Evolutionary conservation across 768 basidiomycete genomes (phyloP).

Genomic region (Gymnopilus dilepis): DNA sequence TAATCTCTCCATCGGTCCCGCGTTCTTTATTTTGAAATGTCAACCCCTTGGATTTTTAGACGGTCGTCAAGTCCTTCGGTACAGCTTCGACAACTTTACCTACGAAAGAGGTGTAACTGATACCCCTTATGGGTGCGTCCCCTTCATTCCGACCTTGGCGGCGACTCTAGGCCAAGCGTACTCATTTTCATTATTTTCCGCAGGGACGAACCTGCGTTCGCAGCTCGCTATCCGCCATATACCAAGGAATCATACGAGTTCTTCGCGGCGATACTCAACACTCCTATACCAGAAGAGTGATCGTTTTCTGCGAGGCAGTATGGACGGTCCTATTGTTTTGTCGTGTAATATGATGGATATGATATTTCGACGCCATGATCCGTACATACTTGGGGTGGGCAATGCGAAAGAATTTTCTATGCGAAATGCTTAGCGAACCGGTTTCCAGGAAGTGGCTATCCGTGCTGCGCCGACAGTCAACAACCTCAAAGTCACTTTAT

Average conservation of each 20-base stretch:
- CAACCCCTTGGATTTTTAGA: conserved; percentile 39
- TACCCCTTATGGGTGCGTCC: conserved; percentile 54
- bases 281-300: conserved; percentile 30
- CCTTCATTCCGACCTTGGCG: background rate
- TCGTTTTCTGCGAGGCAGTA: background rate
- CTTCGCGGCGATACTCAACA: conserved; percentile 28
- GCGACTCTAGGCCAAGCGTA: background rate
- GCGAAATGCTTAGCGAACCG: too few relatives aligned
- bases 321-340: background rate
- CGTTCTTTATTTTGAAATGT: background rate
- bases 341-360: background rate
- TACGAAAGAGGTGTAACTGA: conserved; percentile 54
- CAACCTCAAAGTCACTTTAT: too few relatives aligned
- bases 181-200: background rate
- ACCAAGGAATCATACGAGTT: conserved; percentile 40
- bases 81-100: conserved; percentile 60
- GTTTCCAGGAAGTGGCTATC: too few relatives aligned
- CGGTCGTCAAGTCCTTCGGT: conserved; percentile 56
- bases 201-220: conserved; percentile 47
- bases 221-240: conserved; percentile 58
- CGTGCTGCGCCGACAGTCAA: too few relatives aligned
- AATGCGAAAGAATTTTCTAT: too few relatives aligned
- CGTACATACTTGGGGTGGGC: too few relatives aligned
- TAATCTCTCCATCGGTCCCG: conserved; percentile 6
- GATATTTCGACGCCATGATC: too few relatives aligned